These are phyloP conservation scores for Thyridium curvatum DNA, from an alignment of 2,329 filamentous ascomycete genomes.

Conservation along the genomic window DNA sequence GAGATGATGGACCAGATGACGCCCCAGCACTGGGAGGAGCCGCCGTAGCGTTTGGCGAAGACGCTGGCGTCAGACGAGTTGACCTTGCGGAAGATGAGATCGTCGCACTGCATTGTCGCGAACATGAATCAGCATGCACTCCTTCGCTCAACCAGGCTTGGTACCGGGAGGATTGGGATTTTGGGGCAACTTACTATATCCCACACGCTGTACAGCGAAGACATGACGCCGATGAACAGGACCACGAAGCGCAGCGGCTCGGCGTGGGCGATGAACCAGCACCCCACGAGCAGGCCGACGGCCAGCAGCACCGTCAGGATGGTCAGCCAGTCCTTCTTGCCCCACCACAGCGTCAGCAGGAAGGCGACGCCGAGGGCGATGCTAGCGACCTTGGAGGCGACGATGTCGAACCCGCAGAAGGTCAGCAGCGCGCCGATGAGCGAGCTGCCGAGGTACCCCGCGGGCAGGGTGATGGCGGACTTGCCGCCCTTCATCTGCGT, in stretches of 20 bases:
- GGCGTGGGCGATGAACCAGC: constrained; percentile 75
- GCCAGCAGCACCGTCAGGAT: constrained; percentile 64
- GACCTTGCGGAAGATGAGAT: constrained; percentile 73
- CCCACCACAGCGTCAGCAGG: constrained; percentile 77
- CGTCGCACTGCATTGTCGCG: constrained; percentile 59
- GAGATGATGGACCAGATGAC: constrained; percentile 72
- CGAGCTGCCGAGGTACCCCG: constrained; percentile 71
- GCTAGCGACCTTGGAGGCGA: constrained; percentile 73
- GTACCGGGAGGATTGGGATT: no score
- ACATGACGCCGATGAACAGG: constrained; percentile 79
- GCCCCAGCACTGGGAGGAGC: constrained; percentile 76
- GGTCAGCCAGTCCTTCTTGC: constrained; percentile 70
- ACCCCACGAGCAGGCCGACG: constrained; percentile 64
- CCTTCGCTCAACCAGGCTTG: no score
- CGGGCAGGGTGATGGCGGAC: constrained; percentile 64
- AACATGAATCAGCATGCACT: no score
- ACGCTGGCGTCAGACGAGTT: constrained; percentile 75
- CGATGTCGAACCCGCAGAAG: constrained; percentile 76
- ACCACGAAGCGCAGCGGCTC: constrained; percentile 64
- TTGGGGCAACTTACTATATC: constrained; percentile 60
- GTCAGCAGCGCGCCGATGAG: constrained; percentile 72
- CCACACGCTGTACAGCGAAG: constrained; percentile 73
- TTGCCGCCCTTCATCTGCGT: constrained; percentile 72
- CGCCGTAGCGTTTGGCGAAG: constrained; percentile 71
- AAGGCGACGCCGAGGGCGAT: constrained; percentile 69